These are phyloP conservation scores for Botrytis galanthina DNA, from an alignment of 2,329 filamentous ascomycete genomes.

Conservation along the genomic window DNA sequence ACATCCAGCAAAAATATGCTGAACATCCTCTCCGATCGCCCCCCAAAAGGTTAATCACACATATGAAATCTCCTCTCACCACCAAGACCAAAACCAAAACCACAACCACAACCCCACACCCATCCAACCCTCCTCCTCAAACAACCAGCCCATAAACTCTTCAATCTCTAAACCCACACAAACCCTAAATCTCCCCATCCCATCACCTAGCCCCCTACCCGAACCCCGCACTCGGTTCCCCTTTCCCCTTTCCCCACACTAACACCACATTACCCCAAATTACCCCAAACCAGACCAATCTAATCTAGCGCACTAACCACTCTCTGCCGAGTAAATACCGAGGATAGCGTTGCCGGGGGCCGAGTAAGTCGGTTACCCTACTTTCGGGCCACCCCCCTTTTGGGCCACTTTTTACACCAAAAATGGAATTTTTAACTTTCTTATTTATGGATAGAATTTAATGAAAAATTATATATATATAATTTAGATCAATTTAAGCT, in stretches of 20 bases:
- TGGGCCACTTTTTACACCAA: too few relatives aligned
- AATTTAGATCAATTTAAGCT: too few relatives aligned
- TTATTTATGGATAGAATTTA: too few relatives aligned
- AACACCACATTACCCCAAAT: neutral
- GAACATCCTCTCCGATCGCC: too few relatives aligned
- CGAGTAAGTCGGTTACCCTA: too few relatives aligned
- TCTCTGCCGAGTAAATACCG: neutral
- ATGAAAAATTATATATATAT: too few relatives aligned
- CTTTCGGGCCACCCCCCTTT: too few relatives aligned
- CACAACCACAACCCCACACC: too few relatives aligned
- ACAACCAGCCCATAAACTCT: neutral
- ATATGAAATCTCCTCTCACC: neutral
- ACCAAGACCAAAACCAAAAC: neutral
- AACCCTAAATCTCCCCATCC: neutral
- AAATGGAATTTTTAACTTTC: too few relatives aligned
- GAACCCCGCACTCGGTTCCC: neutral
- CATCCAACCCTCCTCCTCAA: neutral
- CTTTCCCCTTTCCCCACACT: neutral
- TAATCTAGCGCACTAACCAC: neutral
- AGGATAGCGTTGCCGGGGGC: neutral
- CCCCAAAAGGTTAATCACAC: neutral
- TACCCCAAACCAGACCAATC: neutral
- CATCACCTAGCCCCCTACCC: neutral
- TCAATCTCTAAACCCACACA: neutral
- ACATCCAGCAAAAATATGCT: too few relatives aligned